phyloP scores from a whole-genome alignment of 23 red algal genomes.

The Gracilaria caudata region DNA sequence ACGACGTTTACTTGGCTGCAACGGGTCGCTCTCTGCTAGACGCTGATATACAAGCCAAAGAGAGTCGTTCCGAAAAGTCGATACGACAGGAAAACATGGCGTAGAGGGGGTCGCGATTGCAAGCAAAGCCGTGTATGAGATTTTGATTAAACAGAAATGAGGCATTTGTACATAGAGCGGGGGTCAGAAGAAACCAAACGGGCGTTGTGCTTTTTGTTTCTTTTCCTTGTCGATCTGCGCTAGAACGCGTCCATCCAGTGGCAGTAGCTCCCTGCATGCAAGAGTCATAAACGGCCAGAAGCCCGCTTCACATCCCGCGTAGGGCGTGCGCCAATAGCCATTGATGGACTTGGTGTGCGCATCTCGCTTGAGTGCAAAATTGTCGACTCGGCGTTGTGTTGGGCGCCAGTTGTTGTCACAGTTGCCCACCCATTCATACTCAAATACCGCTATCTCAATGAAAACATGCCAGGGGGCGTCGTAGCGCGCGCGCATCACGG shows the following conservation, averaged over 20 bases:
- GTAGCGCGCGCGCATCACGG: conserved; percentile 30
- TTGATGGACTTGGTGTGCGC: conserved; percentile 30
- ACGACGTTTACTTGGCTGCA: conserved; percentile 93
- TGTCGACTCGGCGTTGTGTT: conserved; percentile 16
- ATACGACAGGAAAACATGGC: conserved; percentile 82
- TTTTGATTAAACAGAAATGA: not conserved
- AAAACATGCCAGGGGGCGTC: conserved; percentile 57
- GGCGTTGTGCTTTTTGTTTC: conserved; percentile 29
- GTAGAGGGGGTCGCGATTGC: not conserved
- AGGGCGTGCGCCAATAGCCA: conserved; percentile 50
- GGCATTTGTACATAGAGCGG: not conserved
- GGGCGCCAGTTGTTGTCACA: conserved; percentile 44
- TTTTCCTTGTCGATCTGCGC: conserved; percentile 21
- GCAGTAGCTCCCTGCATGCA: conserved; percentile 15
- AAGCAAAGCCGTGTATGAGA: not conserved
- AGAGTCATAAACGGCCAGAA: conserved; percentile 81
- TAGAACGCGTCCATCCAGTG: conserved; percentile 37
- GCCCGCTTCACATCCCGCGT: conserved; percentile 68
- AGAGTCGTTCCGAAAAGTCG: conserved; percentile 60
- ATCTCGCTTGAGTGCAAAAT: conserved; percentile 20
- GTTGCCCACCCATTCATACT: conserved; percentile 74
- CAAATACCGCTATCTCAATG: conserved; percentile 73
- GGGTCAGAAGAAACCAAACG: conserved; percentile 65
- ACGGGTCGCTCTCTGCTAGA: conserved; percentile 76
- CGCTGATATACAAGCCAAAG: conserved; percentile 78